These are phyloP conservation scores for Aspergillus pseudotamarii DNA, from an alignment of 2,329 filamentous ascomycete species.

Conservation along the genomic window DNA sequence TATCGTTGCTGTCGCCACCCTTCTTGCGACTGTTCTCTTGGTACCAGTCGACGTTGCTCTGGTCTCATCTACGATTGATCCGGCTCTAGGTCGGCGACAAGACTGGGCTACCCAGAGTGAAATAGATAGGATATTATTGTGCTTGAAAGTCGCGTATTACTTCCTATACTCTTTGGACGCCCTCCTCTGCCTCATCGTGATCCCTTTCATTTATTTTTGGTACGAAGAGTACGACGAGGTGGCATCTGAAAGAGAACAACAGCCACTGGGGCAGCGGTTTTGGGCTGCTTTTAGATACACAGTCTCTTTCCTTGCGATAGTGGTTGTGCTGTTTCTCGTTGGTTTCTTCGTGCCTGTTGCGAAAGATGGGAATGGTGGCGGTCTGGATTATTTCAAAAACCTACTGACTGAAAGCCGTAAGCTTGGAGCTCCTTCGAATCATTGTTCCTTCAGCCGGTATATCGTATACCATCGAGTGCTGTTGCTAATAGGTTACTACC, in stretches of 20 bases:
- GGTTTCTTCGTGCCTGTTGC: conserved; percentile 92
- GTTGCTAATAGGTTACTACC: conserved; percentile 1
- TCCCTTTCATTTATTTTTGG: conserved; percentile 97
- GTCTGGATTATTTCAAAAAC: conserved; percentile 89
- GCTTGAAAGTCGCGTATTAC: conserved; percentile 89
- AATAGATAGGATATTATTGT: conserved; percentile 75
- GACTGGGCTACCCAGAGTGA: conserved; percentile 88
- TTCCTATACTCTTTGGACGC: conserved; percentile 89
- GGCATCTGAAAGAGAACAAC: conserved; percentile 75
- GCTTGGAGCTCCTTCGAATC: conserved; percentile 29
- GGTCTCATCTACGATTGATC: conserved; percentile 82
- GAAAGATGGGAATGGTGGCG: conserved; percentile 65
- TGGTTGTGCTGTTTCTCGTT: conserved; percentile 79
- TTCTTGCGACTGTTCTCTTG: conserved; percentile 89
- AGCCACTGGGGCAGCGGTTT: conserved; percentile 71
- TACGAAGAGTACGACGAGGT: conserved; percentile 97
- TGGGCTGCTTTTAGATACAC: conserved; percentile 92
- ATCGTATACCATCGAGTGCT: background rate
- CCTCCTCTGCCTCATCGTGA: conserved; percentile 81
- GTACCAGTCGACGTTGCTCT: conserved; percentile 95
- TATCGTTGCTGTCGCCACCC: conserved; percentile 80
- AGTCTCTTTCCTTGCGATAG: conserved; percentile 74
- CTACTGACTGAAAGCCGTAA: conserved; percentile 78
- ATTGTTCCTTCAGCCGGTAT: background rate
- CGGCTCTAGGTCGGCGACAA: conserved; percentile 79